These are phyloP conservation scores for Phytophthora citrophthora DNA, from an alignment of 352 stramenopile genomes.

Conservation along the genomic window DNA sequence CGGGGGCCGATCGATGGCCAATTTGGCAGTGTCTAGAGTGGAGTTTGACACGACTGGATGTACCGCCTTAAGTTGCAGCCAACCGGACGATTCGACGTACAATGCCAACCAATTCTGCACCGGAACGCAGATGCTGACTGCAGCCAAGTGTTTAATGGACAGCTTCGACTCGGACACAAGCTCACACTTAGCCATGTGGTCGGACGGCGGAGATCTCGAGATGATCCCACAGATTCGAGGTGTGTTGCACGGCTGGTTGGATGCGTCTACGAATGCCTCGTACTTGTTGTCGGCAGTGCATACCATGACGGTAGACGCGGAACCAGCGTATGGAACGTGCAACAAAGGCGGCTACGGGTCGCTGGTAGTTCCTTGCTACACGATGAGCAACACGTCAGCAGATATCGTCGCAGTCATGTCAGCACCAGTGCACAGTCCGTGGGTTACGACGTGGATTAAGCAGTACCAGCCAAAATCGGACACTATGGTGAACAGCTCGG, in stretches of 20 bases:
- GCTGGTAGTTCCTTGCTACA: constrained; percentile 50
- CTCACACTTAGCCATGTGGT: constrained; percentile 41
- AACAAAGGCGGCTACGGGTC: constrained; percentile 38
- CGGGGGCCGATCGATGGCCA: constrained; percentile 30
- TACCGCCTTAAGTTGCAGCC: constrained; percentile 34
- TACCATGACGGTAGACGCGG: constrained; percentile 22
- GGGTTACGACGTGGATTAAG: constrained; percentile 38
- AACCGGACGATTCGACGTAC: constrained; percentile 28
- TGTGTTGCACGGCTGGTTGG: constrained; percentile 34
- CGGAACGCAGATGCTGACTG: constrained; percentile 34
- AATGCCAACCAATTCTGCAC: constrained; percentile 33
- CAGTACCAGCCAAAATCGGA: constrained; percentile 28
- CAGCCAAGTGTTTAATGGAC: constrained; percentile 39
- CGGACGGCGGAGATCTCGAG: constrained; percentile 32
- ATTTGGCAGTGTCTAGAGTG: constrained; percentile 34
- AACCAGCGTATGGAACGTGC: constrained; percentile 41
- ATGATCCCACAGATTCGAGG: constrained; percentile 32
- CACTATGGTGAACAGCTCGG: constrained; percentile 22
- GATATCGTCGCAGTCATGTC: constrained; percentile 35
- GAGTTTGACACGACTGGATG: constrained; percentile 43
- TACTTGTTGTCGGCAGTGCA: constrained; percentile 41
- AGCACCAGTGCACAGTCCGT: constrained; percentile 23
- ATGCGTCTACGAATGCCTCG: constrained; percentile 29
- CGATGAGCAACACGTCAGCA: constrained; percentile 24
- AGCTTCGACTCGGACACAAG: constrained; percentile 32